Base-by-base conservation (phyloP, 495 filamentous ascomycete genomes). In the Hamigera avellanea region DNA sequence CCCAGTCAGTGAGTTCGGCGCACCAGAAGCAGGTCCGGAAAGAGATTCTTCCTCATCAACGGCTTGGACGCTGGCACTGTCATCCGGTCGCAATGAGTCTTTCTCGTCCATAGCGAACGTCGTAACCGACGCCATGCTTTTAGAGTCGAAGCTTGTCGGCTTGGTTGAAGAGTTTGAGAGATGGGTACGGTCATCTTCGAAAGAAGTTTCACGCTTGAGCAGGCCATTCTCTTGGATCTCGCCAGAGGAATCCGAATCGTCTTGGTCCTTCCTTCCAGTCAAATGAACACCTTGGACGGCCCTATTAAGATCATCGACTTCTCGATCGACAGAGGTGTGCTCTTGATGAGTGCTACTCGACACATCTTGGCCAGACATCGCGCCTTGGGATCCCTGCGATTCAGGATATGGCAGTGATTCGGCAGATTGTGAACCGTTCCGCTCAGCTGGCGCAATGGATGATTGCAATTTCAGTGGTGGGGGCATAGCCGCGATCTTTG, bases 81-180 rank as follows among this genome's bases (percentile, higher is more conserved):
- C 88, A 61, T 94, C 88, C 3, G 87, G 88, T 2, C 86, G 80
- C 19, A 94, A 65, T 8, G 88, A 94, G 46, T 94, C 87, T 51
- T 94, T 95, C 57, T 95, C 88, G 51, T 95, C 88, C 56, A 94
- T 64, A 12, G 83, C 86, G 59, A 91, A 93, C 2, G 87, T 93
- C 2, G 82, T 89, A 13, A 81, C 85, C 14, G 88, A 95, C 9
- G 83, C 81, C 47, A 88, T 81, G 55, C 86, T 94, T 58, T 93
- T 94, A 18, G 82, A 85, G 51, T 93, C 86, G 13, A 93, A 66
- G 48, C 86, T 95, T 30, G 84, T 79, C 26, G 83, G 80, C 56
- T 93, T 95, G 3, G 78, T 86, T 6, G 78, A 88, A 52, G 64
- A 89, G 47, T 57, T 86, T 46, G 54, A 87, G 61, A 69, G 66